Evolutionary conservation across 176 grass and related monocot species (phyloP), one percentile per base, ranked within the genome.

Genomic region (Olyra latifolia): DNA sequence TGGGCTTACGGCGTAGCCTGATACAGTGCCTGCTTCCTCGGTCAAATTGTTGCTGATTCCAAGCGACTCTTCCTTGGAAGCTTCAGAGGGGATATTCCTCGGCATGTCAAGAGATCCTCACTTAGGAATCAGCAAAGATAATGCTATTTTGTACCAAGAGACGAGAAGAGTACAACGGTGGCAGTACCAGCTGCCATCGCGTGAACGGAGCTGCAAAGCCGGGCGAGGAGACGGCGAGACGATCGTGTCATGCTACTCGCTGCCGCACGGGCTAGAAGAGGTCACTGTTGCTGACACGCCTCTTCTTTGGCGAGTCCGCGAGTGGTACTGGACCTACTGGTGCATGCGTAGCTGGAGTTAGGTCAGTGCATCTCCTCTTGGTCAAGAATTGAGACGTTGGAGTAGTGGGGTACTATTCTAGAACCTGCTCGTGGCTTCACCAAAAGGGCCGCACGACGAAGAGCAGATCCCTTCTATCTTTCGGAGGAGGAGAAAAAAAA

Each of bases 81-180:
- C 23, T 59, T 35, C 60, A 46, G 0, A 54, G 4, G 78, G 78
- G 66, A 55, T 67, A 79, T 79, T 47, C 66, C 70, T 43, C 11
- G 10, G n/a, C 19, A 68, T 22, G 40, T 23, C 65, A 17, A 25
- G 5, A 70, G 12, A 43, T 59, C 56, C 22, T 58, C 12, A 4
- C 10, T 10, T 17, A 52, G 4, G 0, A 54, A 54, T 54, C 20
- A 54, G 6, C 19, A n/a, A n/a, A 54, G 19, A 54, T 54, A 44
- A 44, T 7, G 42, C 1, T 7, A 44, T 7, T 44, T 8, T 9
- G 9, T 44, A 44, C 42, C n/a, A n/a, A n/a, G n/a, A n/a, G n/a
- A n/a, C 6, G 4, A 20, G 16, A 55, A n/a, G 32, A 9, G 20
- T 22, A n/a, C 8, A 55, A 55, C 20, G 7, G 20, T n/a, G 6